Evolutionary conservation across 2,329 filamentous ascomycete species (phyloP).

Genomic region (Neofusicoccum ribis): DNA sequence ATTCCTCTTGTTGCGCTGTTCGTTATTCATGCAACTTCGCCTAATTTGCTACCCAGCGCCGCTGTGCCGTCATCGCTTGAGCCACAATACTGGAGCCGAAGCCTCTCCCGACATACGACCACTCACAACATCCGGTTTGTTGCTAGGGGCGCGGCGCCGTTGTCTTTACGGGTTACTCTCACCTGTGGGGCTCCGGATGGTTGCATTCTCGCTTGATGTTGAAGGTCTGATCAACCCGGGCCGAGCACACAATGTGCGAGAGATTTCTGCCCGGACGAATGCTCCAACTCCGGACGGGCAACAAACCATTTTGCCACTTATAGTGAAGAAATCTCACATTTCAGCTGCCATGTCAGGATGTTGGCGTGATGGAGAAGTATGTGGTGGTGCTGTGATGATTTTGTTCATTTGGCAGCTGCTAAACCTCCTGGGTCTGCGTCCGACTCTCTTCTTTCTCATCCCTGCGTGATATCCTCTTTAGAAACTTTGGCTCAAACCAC

Average conservation of each 20-base stretch:
- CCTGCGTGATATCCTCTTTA: slow-evolving; percentile 5
- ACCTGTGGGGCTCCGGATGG: not conserved
- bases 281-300: not conserved
- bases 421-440: slow-evolving; percentile 4
- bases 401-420: not conserved
- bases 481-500: not conserved
- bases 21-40: not conserved
- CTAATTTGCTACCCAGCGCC: not conserved
- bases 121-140: not conserved
- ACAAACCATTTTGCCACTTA: not conserved
- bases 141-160: not conserved
- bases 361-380: not conserved
- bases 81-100: not conserved
- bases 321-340: not conserved
- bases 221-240: not conserved
- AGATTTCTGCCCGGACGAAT: not conserved
- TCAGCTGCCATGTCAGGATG: not conserved
- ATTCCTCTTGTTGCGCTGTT: not conserved
- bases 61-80: not conserved
- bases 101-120: slow-evolving; percentile 5
- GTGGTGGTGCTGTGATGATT: not conserved
- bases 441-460: not conserved
- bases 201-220: not conserved
- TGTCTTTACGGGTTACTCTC: not conserved
- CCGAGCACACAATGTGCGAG: not conserved